phyloP scores from a whole-genome alignment of 495 filamentous ascomycete genomes.

The Xylaria flabelliformis region DNA sequence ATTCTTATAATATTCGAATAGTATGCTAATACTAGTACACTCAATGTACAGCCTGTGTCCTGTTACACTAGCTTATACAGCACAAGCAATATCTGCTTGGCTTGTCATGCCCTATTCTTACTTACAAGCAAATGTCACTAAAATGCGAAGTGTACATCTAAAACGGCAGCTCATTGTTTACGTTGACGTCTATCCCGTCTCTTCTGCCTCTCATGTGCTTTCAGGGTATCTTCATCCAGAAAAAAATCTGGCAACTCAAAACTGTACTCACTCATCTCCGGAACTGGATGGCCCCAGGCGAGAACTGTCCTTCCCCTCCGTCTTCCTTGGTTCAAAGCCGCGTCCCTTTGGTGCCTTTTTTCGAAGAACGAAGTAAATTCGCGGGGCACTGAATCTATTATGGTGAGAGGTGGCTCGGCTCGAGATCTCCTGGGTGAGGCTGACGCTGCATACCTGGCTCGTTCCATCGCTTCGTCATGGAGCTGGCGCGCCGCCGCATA shows the following conservation, averaged over 20 bases:
- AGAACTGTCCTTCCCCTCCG: conserved; percentile 61
- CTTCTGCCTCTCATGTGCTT: conserved; percentile 67
- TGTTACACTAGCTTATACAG: neutral
- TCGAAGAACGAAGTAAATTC: conserved; percentile 87
- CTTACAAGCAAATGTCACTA: neutral
- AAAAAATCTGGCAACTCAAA: conserved; percentile 78
- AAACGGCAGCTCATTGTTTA: conserved; percentile 24
- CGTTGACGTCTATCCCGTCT: conserved; percentile 45
- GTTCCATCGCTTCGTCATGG: conserved; percentile 69
- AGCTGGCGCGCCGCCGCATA: conserved; percentile 75
- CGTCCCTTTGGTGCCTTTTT: conserved; percentile 76
- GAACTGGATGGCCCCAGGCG: conserved; percentile 83
- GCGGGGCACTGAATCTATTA: conserved; percentile 42
- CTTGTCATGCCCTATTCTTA: neutral
- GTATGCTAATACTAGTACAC: neutral
- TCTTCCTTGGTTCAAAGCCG: conserved; percentile 69
- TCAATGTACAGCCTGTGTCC: conserved; percentile 15
- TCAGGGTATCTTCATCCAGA: conserved; percentile 69
- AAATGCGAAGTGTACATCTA: neutral
- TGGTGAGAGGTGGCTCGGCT: conserved; percentile 47
- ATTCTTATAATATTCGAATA: neutral
- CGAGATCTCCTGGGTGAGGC: conserved; percentile 33
- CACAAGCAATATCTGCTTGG: neutral
- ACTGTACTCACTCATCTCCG: conserved; percentile 69
- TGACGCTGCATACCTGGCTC: conserved; percentile 36